phyloP scores from a whole-genome alignment of 306 rosid genomes.

The Quercus gilva region DNA sequence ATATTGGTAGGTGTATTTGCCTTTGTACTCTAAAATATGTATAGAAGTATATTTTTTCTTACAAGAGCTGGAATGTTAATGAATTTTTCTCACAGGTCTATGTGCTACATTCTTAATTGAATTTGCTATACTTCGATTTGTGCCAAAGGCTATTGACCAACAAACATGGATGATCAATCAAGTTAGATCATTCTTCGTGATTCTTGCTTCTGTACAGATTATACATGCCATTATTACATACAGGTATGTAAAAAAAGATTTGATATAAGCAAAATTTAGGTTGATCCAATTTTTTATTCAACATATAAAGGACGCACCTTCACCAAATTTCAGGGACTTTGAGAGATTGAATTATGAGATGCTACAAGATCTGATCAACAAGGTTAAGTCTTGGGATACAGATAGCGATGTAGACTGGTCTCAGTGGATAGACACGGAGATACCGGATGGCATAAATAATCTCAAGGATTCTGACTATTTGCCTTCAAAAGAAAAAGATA shows the following conservation, averaged over 20 bases:
- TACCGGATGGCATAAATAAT: constrained; percentile 54
- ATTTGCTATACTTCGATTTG: constrained; percentile 42
- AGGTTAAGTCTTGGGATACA: constrained; percentile 39
- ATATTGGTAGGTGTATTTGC: constrained; percentile 42
- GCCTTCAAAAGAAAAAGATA: constrained; percentile 37
- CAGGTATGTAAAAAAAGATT: constrained; percentile 37
- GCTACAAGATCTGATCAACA: constrained; percentile 42
- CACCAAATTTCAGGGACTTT: constrained; percentile 50
- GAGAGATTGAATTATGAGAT: constrained; percentile 62
- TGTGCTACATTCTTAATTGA: constrained; percentile 53
- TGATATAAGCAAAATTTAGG: not conserved
- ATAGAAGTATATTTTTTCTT: not conserved
- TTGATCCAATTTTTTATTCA: not conserved
- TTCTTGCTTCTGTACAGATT: constrained; percentile 41
- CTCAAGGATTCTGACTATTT: constrained; percentile 62
- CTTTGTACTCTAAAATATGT: not conserved
- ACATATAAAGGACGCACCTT: constrained; percentile 1
- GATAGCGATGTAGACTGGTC: constrained; percentile 52
- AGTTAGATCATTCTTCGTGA: constrained; percentile 36
- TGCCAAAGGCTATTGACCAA: constrained; percentile 32
- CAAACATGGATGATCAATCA: constrained; percentile 54
- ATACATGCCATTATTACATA: constrained; percentile 62
- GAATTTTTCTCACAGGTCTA: constrained; percentile 40
- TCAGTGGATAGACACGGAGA: constrained; percentile 53
- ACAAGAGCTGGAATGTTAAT: not conserved